phyloP scores from a whole-genome alignment of 2,329 filamentous ascomycete species.

The Aspergillus terreus region DNA sequence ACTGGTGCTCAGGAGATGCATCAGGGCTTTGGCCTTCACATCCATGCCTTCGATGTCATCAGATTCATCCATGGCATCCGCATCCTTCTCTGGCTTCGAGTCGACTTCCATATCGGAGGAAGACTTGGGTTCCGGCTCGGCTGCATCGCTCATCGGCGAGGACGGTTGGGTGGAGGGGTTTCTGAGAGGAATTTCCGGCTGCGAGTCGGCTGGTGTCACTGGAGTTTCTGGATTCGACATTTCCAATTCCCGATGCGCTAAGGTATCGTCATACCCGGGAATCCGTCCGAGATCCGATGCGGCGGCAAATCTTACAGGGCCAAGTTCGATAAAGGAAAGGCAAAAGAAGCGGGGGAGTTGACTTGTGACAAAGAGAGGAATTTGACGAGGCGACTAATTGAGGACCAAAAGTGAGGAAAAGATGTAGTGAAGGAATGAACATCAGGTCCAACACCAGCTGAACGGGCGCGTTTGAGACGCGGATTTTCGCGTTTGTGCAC shows the following conservation, averaged over 20 bases:
- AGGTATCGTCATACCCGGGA: no score
- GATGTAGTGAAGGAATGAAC: not conserved
- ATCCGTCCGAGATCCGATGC: not conserved
- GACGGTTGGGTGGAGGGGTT: constrained; percentile 30
- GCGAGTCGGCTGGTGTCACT: constrained; percentile 24
- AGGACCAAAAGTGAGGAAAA: not conserved
- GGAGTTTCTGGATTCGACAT: constrained; percentile 28
- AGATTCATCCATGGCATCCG: constrained; percentile 9
- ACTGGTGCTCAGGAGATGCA: constrained; percentile 45
- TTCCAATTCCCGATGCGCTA: no score
- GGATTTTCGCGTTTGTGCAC: constrained; percentile 34
- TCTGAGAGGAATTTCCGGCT: constrained; percentile 18
- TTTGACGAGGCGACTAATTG: no score
- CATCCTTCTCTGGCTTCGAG: constrained; percentile 6
- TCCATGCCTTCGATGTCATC: constrained; percentile 40
- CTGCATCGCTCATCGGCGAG: constrained; percentile 19
- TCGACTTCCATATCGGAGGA: constrained; percentile 9
- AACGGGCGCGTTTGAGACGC: constrained; percentile 12
- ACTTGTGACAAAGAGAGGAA: no score
- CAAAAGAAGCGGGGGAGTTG: no score
- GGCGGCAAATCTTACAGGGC: not conserved
- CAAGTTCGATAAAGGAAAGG: no score
- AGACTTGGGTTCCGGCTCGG: not conserved
- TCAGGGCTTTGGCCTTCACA: constrained; percentile 41
- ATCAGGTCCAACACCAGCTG: not conserved